phyloP scores from a whole-genome alignment of 208 protist genomes.

The Trypanosoma conorhini region DNA sequence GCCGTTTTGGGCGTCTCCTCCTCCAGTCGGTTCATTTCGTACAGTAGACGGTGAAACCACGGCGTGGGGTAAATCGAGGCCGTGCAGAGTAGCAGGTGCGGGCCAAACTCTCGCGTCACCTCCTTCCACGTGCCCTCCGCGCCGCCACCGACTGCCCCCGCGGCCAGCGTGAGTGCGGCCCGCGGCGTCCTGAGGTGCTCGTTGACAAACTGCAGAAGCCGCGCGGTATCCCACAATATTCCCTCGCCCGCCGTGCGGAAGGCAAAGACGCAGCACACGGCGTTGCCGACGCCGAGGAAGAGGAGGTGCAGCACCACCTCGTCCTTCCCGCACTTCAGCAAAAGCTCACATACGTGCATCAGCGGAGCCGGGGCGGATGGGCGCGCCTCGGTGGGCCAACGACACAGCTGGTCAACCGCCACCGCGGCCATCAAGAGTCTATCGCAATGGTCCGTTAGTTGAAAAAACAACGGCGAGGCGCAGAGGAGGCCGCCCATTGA shows the following conservation, averaged over 20 bases:
- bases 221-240: conserved; percentile 5
- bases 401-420: conserved; percentile 47
- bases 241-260: conserved; percentile 25
- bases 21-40: conserved; percentile 25
- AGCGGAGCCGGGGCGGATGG: neutral
- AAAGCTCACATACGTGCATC: conserved; percentile 18
- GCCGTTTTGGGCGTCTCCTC: conserved; percentile 6
- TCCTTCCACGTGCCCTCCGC: neutral
- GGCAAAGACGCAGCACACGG: conserved; percentile 41
- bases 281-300: conserved; percentile 51
- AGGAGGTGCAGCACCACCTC: conserved; percentile 33
- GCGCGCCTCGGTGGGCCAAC: conserved; percentile 20
- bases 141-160: neutral
- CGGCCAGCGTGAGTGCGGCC: neutral
- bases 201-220: conserved; percentile 16
- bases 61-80: conserved; percentile 17
- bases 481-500: conserved; percentile 59
- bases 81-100: conserved; percentile 23
- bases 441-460: conserved; percentile 35
- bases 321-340: conserved; percentile 16
- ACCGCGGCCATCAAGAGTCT: conserved; percentile 43
- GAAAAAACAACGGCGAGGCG: conserved; percentile 42
- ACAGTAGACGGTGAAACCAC: conserved; percentile 23
- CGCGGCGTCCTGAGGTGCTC: conserved; percentile 13
- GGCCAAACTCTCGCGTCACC: conserved; percentile 2